Base-by-base conservation (phyloP, 805 yeast species). In the Candida pseudoglaebosa region DNA sequence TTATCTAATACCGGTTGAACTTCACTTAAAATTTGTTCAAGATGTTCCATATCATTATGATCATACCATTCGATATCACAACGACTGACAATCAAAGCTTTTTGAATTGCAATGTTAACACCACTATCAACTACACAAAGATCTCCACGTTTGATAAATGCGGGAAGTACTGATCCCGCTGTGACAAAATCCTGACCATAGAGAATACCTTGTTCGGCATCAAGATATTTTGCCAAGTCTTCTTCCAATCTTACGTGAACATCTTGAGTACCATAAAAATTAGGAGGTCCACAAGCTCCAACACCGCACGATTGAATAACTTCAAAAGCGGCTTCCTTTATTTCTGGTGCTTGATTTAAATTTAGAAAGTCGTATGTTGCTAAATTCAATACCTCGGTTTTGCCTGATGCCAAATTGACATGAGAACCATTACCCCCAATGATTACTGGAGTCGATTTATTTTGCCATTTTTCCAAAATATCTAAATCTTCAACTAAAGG, bases 261-360 rank as follows among this genome's bases (percentile, higher is more conserved):
- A 56, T 89, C 96, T 62, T 89, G 96, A 43, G 89, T 84, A 44
- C 99, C 99, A 60, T 90, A 93, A 54, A 93, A 93, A 40, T 95
- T 95, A 31, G 97, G 95, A 4, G 99, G 98, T 29, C 98, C 96
- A 70, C 99, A 93, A 1, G 97, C 91, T 47, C 99, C 99, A 37
- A 93, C 97, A 57, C 99, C 99, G 42, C 84, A 79, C 41, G 71
- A 70, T 34, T 70, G 68, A 44, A 93, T 79, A 16, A 78, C 71
- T 21, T 67, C 57, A 37, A 76, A 71, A 4, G 89, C 88, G 9
- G 69, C 73, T 15, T 68, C 59, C 37, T 67, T 66, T 28, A 88
- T 68, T 12, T 45, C 56, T 15, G 62, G 60, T 48, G 75, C 62
- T 24, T 62, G 61, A 36, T 82, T 75, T 56, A 88, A 64, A 50